These are phyloP conservation scores for Rutstroemia sp. DNA, from an alignment of 2,329 filamentous ascomycete genomes.

Conservation along the genomic window DNA sequence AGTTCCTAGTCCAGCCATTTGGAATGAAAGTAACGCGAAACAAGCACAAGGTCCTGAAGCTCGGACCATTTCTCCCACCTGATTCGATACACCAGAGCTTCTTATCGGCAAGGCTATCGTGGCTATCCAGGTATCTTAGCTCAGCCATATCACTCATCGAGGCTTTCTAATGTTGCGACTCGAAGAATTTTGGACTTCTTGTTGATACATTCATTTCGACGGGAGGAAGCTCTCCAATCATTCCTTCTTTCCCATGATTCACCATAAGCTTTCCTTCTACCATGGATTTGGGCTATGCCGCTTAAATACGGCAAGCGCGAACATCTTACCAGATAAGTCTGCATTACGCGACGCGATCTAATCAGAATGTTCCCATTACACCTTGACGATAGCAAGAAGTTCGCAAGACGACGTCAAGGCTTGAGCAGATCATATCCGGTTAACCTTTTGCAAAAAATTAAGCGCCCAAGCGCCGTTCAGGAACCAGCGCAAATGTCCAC, in stretches of 20 bases:
- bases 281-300: background rate
- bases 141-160: background rate
- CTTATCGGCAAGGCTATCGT: background rate
- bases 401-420: background rate
- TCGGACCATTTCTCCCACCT: too few relatives aligned
- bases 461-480: background rate
- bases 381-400: conserved; percentile 8
- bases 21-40: too few relatives aligned
- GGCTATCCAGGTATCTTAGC: background rate
- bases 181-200: background rate
- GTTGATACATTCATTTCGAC: background rate
- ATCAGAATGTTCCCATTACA: background rate
- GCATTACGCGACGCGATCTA: conserved; percentile 1
- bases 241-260: background rate
- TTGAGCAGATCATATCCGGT: background rate
- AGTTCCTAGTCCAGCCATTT: background rate
- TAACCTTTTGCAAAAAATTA: conserved; percentile 1
- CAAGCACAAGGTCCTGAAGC: too few relatives aligned
- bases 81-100: too few relatives aligned
- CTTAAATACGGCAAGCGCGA: background rate
- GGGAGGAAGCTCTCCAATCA: background rate
- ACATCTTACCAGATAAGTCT: background rate
- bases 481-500: background rate
- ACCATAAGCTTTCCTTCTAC: background rate
- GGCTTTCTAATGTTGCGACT: background rate